Evolutionary conservation across 208 protist species (phyloP), one percentile per base, ranked within the genome.

Genomic region (Trypanosoma theileri): DNA sequence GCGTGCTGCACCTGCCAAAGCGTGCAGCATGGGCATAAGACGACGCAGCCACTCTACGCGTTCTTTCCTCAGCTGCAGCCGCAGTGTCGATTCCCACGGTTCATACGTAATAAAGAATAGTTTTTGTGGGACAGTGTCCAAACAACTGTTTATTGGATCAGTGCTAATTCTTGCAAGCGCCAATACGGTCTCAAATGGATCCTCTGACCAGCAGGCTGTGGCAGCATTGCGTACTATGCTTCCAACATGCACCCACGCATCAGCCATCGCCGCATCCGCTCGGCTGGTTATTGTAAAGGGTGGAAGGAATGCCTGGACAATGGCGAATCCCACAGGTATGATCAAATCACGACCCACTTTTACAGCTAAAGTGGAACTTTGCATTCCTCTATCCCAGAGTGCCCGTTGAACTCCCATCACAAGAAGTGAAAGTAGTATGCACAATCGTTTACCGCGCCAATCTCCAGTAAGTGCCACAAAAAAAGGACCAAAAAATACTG

Each of bases 391-490:
- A 0, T 69, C 73, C 4, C 69, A 72, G 0, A 72, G 70, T 12
- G 66, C 62, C 50, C 82, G 82, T 69, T 91, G 73, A 66, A 85
- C 78, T 26, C 83, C 77, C 80, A 90, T 84, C 42, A 88, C 73
- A 50, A 93, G 77, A 8, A n/a, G n/a, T n/a, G n/a, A n/a, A n/a
- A n/a, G 87, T 60, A 11, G 70, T 59, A 28, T 76, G 81, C 59
- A 90, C 62, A 66, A 93, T 85, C 84, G 81, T 63, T 83, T 86
- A 9, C 80, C 57, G 0, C 62, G 77, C 24, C 89, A 1, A n/a
- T 93, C 80, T 16, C 88, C 88, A 21, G 86, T 66, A 26, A 90
- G 60, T 28, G 55, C 70, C 19, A 79, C 19, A 26, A 53, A 7
- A 57, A 86, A 83, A 21, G 28, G 24, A 21, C 28, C 62, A 35